Conservation (phyloP, 805 yeast genomes). For the Candida sithepensis region DNA sequence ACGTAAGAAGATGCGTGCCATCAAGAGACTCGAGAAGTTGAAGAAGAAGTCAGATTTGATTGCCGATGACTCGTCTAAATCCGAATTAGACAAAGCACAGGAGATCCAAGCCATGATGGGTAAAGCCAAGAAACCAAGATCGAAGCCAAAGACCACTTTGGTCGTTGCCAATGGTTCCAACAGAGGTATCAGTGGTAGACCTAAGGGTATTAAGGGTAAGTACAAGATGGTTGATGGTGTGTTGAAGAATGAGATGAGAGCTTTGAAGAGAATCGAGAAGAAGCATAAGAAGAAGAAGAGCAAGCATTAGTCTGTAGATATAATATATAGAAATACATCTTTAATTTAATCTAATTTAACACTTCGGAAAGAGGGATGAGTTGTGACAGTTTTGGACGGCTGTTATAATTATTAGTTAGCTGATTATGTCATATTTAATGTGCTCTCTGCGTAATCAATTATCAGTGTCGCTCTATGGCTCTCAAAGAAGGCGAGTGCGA, state of each 20-base stretch:
- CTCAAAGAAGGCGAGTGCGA: no score
- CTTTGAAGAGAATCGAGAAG: conserved; percentile 84
- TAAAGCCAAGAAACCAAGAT: conserved; percentile 63
- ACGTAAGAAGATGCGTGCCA: conserved; percentile 91
- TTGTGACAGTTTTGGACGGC: no score
- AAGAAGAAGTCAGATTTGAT: conserved; percentile 91
- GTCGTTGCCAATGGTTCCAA: conserved; percentile 86
- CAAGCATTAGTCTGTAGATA: not conserved
- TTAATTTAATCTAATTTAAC: not conserved
- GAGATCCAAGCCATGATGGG: conserved; percentile 85
- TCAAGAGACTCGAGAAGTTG: conserved; percentile 78
- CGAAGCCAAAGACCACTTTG: conserved; percentile 78
- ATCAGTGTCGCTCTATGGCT: no score
- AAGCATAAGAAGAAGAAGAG: conserved; percentile 59
- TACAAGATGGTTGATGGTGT: conserved; percentile 99
- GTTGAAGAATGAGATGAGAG: conserved; percentile 95
- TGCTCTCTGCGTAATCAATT: no score
- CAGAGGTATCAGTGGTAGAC: conserved; percentile 89
- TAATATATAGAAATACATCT: not conserved
- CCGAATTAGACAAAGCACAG: conserved; percentile 92
- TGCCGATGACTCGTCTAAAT: conserved; percentile 80
- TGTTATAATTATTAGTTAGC: no score
- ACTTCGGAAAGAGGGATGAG: no score
- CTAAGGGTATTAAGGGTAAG: conserved; percentile 94
- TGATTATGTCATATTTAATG: no score